Evolutionary conservation across 2,329 filamentous ascomycete genomes (phyloP).

Genomic region (Cercospora berteroae): DNA sequence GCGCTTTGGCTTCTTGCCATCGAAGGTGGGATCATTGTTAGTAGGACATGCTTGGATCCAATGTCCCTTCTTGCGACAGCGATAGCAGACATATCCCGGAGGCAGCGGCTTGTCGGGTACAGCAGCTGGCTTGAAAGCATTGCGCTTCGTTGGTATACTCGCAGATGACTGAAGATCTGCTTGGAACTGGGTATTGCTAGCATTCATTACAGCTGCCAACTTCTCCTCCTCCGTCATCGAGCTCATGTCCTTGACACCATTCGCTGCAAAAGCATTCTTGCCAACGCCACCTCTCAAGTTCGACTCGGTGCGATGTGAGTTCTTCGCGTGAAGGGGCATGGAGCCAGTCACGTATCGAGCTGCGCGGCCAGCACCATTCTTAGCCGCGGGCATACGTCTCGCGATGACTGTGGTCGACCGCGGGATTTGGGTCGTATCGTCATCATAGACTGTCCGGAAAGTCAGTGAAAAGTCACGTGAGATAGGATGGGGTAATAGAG

Average conservation of each 20-base stretch:
- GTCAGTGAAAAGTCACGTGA: slow-evolving; percentile 27
- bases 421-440: slow-evolving; percentile 96
- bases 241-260: slow-evolving; percentile 51
- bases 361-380: slow-evolving; percentile 83
- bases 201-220: slow-evolving; percentile 86
- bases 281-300: slow-evolving; percentile 49
- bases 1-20: slow-evolving; percentile 89
- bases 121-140: slow-evolving; percentile 62
- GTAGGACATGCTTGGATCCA: slow-evolving; percentile 98
- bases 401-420: slow-evolving; percentile 93
- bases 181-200: slow-evolving; percentile 87
- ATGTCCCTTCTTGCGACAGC: slow-evolving; percentile 92
- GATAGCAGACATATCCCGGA: slow-evolving; percentile 91
- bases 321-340: slow-evolving; percentile 86
- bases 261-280: slow-evolving; percentile 49
- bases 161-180: slow-evolving; percentile 92
- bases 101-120: slow-evolving; percentile 92
- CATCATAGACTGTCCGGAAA: slow-evolving; percentile 73
- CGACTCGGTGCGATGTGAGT: slow-evolving; percentile 65
- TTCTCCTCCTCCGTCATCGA: slow-evolving; percentile 91
- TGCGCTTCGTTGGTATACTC: slow-evolving; percentile 55
- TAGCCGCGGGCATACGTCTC: slow-evolving; percentile 76
- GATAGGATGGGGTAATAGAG: not conserved
- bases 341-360: slow-evolving; percentile 95
- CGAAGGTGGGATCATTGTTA: slow-evolving; percentile 96